Evolutionary conservation across 345 rosid genomes (phyloP).

Genomic region (Eutrema heterophyllum): DNA sequence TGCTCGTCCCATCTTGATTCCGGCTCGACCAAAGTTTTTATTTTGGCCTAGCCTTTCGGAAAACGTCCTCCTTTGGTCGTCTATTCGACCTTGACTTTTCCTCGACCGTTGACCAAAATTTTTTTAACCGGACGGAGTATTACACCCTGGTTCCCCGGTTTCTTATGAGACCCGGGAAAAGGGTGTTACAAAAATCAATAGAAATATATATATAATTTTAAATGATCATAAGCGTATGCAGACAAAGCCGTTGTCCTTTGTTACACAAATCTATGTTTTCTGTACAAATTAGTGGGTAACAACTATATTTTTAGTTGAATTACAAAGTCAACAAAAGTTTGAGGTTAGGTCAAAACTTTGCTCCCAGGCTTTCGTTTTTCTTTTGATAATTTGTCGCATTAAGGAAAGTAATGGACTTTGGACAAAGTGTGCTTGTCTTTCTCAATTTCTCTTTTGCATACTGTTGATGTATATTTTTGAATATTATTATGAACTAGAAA

Average conservation of each 20-base stretch:
- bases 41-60: too few species aligned
- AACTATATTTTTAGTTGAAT: conserved; percentile 18
- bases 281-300: conserved; percentile 18
- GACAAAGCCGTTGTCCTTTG: neutral
- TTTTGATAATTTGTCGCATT: conserved; percentile 19
- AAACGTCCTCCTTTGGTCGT: too few species aligned
- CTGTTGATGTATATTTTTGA: neutral
- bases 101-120: too few species aligned
- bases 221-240: neutral
- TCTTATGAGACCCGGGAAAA: too few species aligned
- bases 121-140: too few species aligned
- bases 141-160: too few species aligned
- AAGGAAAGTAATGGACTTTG: conserved; percentile 16
- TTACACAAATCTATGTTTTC: neutral
- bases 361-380: neutral
- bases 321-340: conserved; percentile 19
- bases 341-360: conserved; percentile 23
- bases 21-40: too few species aligned
- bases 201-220: neutral
- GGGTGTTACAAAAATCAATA: too few species aligned
- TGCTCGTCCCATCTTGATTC: too few species aligned
- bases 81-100: too few species aligned
- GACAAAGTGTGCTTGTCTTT: conserved; percentile 11
- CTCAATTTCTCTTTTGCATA: too few species aligned
- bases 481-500: too few species aligned